phyloP scores from a whole-genome alignment of 768 basidiomycete species.

The Tulasnella sp. region DNA sequence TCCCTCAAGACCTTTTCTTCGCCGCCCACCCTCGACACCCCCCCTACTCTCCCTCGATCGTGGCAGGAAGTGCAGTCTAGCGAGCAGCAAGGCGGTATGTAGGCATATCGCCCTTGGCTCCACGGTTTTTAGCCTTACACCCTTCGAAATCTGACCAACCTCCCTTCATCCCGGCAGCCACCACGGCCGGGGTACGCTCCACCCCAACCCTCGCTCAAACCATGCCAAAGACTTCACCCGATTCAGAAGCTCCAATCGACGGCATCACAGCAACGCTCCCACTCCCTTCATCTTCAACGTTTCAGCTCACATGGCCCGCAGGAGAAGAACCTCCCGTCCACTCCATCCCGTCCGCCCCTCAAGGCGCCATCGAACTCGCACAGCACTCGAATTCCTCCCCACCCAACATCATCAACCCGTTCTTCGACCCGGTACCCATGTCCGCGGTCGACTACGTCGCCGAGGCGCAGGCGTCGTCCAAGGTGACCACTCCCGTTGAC shows the following conservation, averaged over 20 bases:
- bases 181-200: not conserved
- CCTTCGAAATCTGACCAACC: not conserved
- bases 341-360: slow-evolving; percentile 28
- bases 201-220: not conserved
- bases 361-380: not conserved
- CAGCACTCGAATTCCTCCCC: not conserved
- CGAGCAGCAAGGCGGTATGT: not conserved
- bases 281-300: slow-evolving; percentile 27
- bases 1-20: not conserved
- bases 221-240: slow-evolving; percentile 28
- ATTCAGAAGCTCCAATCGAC: slow-evolving; percentile 23
- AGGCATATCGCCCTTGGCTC: not conserved
- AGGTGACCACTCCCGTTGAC: not conserved
- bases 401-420: slow-evolving; percentile 26
- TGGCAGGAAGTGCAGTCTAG: not conserved
- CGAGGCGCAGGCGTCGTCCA: not conserved
- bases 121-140: not conserved
- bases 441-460: slow-evolving; percentile 5
- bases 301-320: slow-evolving; percentile 35
- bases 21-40: not conserved
- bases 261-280: slow-evolving; percentile 14
- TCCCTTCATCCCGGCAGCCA: not conserved
- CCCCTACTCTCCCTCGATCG: not conserved
- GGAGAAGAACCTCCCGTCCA: slow-evolving; percentile 30
- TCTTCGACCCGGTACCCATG: slow-evolving; percentile 24